These are phyloP conservation scores for Metarhizium brunneum DNA, from an alignment of 2,329 filamentous ascomycete species.

Conservation along the genomic window DNA sequence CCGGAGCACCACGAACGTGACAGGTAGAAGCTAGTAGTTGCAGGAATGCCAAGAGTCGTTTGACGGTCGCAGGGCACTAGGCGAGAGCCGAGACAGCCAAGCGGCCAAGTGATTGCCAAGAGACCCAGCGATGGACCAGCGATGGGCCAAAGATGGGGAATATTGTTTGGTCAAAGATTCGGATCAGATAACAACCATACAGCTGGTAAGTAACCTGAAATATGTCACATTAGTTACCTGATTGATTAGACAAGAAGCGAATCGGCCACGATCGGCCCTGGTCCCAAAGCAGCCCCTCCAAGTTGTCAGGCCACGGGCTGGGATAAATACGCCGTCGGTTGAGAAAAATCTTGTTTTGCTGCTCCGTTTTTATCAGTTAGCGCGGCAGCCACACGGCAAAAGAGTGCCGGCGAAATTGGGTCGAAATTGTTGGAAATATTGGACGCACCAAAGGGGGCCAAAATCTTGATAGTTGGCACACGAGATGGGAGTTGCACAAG, in stretches of 20 bases:
- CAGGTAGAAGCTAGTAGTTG: not conserved
- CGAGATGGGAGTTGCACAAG: too few species aligned
- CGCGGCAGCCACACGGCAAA: constrained; percentile 4
- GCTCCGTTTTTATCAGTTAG: not conserved
- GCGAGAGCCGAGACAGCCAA: not conserved
- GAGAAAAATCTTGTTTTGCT: not conserved
- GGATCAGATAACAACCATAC: constrained; percentile 6
- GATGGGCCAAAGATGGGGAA: not conserved
- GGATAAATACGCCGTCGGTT: not conserved
- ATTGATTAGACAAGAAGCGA: constrained; percentile 4
- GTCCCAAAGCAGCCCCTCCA: not conserved
- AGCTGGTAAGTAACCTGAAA: not conserved
- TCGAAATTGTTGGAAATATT: not conserved
- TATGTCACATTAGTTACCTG: constrained; percentile 2
- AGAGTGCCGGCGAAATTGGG: not conserved
- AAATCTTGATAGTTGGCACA: not conserved
- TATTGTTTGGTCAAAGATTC: not conserved
- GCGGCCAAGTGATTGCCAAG: not conserved
- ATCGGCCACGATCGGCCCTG: not conserved
- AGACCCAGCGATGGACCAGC: not conserved
- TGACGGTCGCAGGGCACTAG: not conserved
- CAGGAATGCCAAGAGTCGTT: not conserved
- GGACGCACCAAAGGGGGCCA: not conserved
- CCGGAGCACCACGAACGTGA: not conserved
- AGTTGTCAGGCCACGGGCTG: not conserved